Conservation (phyloP, 1,284 basidiomycete species). For the Acaromyces ingoldii region DNA sequence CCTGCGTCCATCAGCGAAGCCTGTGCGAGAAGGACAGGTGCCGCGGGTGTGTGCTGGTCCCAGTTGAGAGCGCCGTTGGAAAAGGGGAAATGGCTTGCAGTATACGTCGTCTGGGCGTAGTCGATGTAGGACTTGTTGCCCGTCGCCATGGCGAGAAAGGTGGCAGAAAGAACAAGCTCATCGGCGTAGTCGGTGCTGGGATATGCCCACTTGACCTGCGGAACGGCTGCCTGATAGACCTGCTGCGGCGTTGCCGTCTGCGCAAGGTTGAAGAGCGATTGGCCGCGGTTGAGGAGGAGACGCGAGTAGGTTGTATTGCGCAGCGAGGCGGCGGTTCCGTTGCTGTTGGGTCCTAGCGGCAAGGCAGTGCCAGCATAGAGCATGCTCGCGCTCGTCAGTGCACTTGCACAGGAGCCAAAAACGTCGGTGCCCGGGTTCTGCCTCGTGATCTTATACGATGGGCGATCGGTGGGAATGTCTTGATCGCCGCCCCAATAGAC, state of each 20-base stretch:
- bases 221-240: slow-evolving; percentile 62
- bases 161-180: slow-evolving; percentile 62
- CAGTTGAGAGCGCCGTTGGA: slow-evolving; percentile 73
- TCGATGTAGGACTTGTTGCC: slow-evolving; percentile 62
- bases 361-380: slow-evolving; percentile 63
- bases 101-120: slow-evolving; percentile 62
- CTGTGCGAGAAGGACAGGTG: slow-evolving; percentile 66
- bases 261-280: slow-evolving; percentile 68
- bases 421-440: slow-evolving; percentile 80
- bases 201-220: slow-evolving; percentile 65
- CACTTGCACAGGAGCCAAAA: slow-evolving; percentile 73
- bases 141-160: slow-evolving; percentile 70
- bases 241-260: slow-evolving; percentile 54
- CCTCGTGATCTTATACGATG: slow-evolving; percentile 71
- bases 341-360: slow-evolving; percentile 44
- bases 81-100: slow-evolving; percentile 57
- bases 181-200: slow-evolving; percentile 61
- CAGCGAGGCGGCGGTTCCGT: slow-evolving; percentile 59
- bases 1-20: slow-evolving; percentile 55
- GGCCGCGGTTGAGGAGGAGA: slow-evolving; percentile 67
- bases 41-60: slow-evolving; percentile 74
- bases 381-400: slow-evolving; percentile 76
- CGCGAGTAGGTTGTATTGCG: slow-evolving; percentile 68
- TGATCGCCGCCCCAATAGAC: slow-evolving; percentile 83
- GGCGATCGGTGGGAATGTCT: slow-evolving; percentile 68